Evolutionary conservation across 1,139 yeast genomes (phyloP).

Genomic region (Zhuliangozyma parablackwelliae): DNA sequence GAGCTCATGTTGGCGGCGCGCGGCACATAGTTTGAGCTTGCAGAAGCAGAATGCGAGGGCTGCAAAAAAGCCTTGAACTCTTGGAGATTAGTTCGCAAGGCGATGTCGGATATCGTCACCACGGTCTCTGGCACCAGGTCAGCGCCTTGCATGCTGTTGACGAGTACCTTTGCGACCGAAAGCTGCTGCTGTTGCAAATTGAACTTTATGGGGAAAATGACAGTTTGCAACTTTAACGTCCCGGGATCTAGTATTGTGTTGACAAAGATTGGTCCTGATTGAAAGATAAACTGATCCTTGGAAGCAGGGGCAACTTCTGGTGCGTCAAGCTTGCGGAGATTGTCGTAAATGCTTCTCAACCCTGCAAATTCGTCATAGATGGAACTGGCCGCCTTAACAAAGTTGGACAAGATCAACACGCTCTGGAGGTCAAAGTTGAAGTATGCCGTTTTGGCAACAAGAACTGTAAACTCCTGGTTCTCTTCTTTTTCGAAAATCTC

Average conservation of each 20-base stretch:
- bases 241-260: constrained; percentile 9
- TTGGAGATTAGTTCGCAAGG: constrained; percentile 14
- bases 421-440: constrained; percentile 27
- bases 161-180: constrained; percentile 25
- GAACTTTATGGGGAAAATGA: constrained; percentile 36
- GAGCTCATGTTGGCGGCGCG: constrained; percentile 19
- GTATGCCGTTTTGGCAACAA: constrained; percentile 41
- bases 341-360: constrained; percentile 10
- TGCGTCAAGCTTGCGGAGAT: constrained; percentile 2
- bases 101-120: constrained; percentile 18
- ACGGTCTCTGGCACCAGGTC: constrained; percentile 11
- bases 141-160: constrained; percentile 12
- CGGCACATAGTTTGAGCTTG: constrained; percentile 14
- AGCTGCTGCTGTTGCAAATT: constrained; percentile 26
- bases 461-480: constrained; percentile 35
- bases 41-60: constrained; percentile 9
- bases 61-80: constrained; percentile 25
- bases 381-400: constrained; percentile 5
- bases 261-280: constrained; percentile 26
- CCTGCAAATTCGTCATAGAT: constrained; percentile 7
- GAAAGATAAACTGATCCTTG: constrained; percentile 22
- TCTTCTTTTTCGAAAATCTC: constrained; percentile 36
- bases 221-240: constrained; percentile 12
- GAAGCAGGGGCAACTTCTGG: background rate
- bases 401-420: constrained; percentile 14